Percentiles rank a stretch among this genome's conserved stretches.
phyloP scores from a whole-genome alignment of 495 filamentous ascomycete species.

The Daldinia concentrica region DNA sequence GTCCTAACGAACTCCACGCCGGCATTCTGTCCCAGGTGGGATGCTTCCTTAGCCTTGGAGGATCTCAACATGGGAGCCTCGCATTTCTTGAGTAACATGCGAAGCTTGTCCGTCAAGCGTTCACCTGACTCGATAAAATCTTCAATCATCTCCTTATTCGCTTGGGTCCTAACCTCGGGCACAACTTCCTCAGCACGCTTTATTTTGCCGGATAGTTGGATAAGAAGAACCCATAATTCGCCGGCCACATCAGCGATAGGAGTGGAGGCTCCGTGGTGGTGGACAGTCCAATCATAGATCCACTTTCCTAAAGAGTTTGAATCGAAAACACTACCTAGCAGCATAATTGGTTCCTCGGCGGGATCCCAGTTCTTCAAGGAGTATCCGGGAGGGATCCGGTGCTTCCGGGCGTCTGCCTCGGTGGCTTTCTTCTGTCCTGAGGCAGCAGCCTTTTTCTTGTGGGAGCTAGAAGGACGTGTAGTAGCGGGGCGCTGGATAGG shows the following conservation, averaged over 20 bases:
- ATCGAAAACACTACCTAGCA: constrained; percentile 96
- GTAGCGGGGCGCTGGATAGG: constrained; percentile 54
- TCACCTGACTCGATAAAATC: constrained; percentile 94
- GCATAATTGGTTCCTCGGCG: constrained; percentile 86
- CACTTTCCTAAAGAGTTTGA: constrained; percentile 97
- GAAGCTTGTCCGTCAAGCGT: constrained; percentile 84
- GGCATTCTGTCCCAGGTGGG: constrained; percentile 89
- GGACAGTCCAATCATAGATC: constrained; percentile 99
- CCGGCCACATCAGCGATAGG: constrained; percentile 93
- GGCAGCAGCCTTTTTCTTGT: constrained; percentile 42
- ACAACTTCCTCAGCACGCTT: constrained; percentile 89
- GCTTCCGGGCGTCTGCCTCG: constrained; percentile 80
- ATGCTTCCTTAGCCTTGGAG: constrained; percentile 66
- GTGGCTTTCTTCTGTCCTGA: constrained; percentile 69
- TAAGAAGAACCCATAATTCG: constrained; percentile 93
- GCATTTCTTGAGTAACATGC: constrained; percentile 85
- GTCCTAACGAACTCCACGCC: constrained; percentile 97
- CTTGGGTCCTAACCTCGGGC: constrained; percentile 71
- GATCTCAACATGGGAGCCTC: constrained; percentile 85
- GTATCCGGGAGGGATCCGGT: constrained; percentile 89
- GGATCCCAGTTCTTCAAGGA: constrained; percentile 99
- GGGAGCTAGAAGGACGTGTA: constrained; percentile 51
- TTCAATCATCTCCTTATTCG: constrained; percentile 82
- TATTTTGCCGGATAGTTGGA: constrained; percentile 95
- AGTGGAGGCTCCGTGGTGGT: constrained; percentile 82